Conservation (phyloP, 2,329 filamentous ascomycete genomes). For the Pseudogymnoascus sp. region DNA sequence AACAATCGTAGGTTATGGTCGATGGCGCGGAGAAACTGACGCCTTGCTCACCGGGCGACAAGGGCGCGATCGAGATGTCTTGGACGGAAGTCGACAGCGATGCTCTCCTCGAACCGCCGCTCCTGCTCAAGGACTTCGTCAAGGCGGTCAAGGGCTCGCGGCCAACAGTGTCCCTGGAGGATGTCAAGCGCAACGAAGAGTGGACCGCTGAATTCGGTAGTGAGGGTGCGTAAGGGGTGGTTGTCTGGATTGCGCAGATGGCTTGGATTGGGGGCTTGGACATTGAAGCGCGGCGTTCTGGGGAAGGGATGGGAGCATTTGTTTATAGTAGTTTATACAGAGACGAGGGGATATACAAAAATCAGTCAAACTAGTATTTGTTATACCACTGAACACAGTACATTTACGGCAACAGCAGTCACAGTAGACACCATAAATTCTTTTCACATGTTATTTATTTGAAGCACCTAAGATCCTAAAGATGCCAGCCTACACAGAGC, state of each 20-base stretch:
- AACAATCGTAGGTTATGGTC: constrained; percentile 50
- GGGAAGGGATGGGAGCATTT: constrained; percentile 10
- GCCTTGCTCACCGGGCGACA: constrained; percentile 88
- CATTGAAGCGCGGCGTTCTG: constrained; percentile 17
- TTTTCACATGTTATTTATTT: constrained; percentile 6
- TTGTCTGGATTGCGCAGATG: constrained; percentile 3
- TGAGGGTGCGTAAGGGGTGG: constrained; percentile 48
- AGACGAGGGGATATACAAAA: neutral
- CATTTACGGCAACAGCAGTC: neutral
- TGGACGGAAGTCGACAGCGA: constrained; percentile 85
- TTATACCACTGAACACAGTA: neutral
- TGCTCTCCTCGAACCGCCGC: constrained; percentile 73
- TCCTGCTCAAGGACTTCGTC: constrained; percentile 85
- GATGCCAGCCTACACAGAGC: constrained; percentile 7
- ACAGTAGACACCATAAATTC: neutral
- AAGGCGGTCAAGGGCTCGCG: constrained; percentile 81
- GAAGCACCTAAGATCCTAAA: constrained; percentile 7
- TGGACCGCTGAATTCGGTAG: constrained; percentile 97
- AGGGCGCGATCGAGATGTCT: constrained; percentile 81
- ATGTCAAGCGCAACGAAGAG: constrained; percentile 74
- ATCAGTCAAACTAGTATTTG: neutral
- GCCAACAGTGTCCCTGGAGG: constrained; percentile 82
- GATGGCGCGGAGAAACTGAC: constrained; percentile 64
- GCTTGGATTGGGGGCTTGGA: constrained; percentile 21
- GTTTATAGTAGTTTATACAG: constrained; percentile 4